phyloP scores from a whole-genome alignment of 1,284 basidiomycete genomes.

The Porogramme epimiltina region DNA sequence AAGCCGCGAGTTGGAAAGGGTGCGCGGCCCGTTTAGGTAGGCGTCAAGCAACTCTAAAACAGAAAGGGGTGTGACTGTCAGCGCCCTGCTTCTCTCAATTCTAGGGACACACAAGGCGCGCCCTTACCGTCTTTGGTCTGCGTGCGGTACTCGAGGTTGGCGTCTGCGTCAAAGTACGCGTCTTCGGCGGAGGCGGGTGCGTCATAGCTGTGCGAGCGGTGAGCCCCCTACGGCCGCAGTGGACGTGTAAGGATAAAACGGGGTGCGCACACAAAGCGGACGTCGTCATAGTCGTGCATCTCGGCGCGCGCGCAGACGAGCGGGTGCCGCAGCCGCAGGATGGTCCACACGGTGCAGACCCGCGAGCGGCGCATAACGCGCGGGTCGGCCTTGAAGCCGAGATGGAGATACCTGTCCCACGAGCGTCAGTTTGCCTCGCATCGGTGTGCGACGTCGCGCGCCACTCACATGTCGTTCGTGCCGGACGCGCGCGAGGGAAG shows the following conservation, averaged over 20 bases:
- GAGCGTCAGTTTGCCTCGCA: neutral
- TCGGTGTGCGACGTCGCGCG: neutral
- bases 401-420: constrained; percentile 63
- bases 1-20: constrained; percentile 67
- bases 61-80: neutral
- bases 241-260: neutral
- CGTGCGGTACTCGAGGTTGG: constrained; percentile 50
- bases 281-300: constrained; percentile 65
- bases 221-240: constrained; percentile 3
- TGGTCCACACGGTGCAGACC: constrained; percentile 66
- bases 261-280: constrained; percentile 56
- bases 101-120: neutral
- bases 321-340: constrained; percentile 66
- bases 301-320: constrained; percentile 61
- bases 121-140: constrained; percentile 55
- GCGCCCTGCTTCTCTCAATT: neutral
- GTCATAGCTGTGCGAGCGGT: constrained; percentile 42
- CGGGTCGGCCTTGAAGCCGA: constrained; percentile 58
- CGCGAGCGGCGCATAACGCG: constrained; percentile 45
- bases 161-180: constrained; percentile 50
- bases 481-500: constrained; percentile 71
- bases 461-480: constrained; percentile 79
- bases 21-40: constrained; percentile 76
- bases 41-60: constrained; percentile 59
- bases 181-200: constrained; percentile 46